Conservation (phyloP, 345 rosid genomes). For the rapeseed (Brassica napus) region DNA sequence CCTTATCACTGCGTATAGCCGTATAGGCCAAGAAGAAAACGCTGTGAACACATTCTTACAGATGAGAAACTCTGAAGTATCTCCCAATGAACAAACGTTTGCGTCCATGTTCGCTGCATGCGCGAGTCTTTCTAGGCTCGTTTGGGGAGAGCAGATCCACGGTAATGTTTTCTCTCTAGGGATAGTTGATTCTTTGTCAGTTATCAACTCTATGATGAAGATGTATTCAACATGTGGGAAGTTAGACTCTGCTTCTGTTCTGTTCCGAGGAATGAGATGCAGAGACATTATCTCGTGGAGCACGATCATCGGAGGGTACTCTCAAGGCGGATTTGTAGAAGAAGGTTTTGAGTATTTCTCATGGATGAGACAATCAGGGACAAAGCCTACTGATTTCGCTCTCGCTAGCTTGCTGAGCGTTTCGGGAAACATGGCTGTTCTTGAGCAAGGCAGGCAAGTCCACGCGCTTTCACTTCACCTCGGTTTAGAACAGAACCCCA, state of each 20-base stretch:
- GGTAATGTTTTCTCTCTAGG: slow-evolving; percentile 60
- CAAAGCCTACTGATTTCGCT: slow-evolving; percentile 70
- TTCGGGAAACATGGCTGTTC: slow-evolving; percentile 73
- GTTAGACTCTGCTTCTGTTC: slow-evolving; percentile 51
- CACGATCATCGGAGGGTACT: slow-evolving; percentile 69
- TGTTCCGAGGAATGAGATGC: slow-evolving; percentile 55
- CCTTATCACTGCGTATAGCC: slow-evolving; percentile 56
- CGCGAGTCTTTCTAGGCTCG: slow-evolving; percentile 59
- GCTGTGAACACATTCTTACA: slow-evolving; percentile 57
- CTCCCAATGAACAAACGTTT: slow-evolving; percentile 71
- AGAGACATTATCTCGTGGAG: slow-evolving; percentile 88
- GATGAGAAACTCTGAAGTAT: slow-evolving; percentile 57
- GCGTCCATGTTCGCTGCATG: slow-evolving; percentile 68
- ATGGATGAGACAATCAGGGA: slow-evolving; percentile 78
- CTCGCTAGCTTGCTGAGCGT: slow-evolving; percentile 78
- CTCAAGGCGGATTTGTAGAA: slow-evolving; percentile 67
- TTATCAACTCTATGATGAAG: slow-evolving; percentile 61
- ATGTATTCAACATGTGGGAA: slow-evolving; percentile 77
- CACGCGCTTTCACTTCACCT: slow-evolving; percentile 59
- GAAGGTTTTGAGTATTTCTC: slow-evolving; percentile 72
- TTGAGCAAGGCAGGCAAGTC: slow-evolving; percentile 81
- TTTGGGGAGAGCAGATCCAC: slow-evolving; percentile 84
- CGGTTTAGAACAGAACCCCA: slow-evolving; percentile 59
- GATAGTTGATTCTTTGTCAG: slow-evolving; percentile 52
- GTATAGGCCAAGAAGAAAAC: slow-evolving; percentile 56